phyloP scores from a whole-genome alignment of 352 stramenopile genomes.

The Pythium chondricola region DNA sequence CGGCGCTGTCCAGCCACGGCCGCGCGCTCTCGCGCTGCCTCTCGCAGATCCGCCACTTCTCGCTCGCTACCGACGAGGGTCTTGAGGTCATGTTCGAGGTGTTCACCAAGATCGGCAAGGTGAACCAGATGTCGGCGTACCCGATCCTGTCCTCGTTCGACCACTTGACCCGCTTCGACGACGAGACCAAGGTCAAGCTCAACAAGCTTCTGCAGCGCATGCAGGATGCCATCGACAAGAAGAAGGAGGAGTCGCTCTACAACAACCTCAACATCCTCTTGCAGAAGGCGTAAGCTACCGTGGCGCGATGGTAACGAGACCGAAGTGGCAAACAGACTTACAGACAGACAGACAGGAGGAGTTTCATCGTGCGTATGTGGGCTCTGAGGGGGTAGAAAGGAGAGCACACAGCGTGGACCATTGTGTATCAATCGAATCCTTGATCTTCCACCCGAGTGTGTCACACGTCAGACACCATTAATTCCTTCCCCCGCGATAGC shows the following conservation, averaged over 20 bases:
- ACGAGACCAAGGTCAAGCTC: constrained; percentile 49
- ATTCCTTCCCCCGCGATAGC: too few relatives aligned
- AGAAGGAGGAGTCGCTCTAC: constrained; percentile 78
- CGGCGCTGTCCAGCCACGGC: constrained; percentile 62
- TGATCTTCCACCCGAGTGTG: too few relatives aligned
- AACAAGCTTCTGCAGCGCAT: constrained; percentile 50
- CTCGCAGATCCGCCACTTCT: constrained; percentile 72
- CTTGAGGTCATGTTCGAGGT: constrained; percentile 62
- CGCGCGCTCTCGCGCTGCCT: constrained; percentile 56
- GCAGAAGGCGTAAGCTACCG: constrained; percentile 79
- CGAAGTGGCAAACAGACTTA: too few relatives aligned
- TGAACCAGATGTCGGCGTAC: constrained; percentile 84
- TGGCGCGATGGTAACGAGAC: too few relatives aligned
- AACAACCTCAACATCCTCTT: constrained; percentile 85
- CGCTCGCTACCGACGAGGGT: constrained; percentile 65
- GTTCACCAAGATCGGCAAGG: constrained; percentile 77
- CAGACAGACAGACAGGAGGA: too few relatives aligned
- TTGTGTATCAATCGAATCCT: too few relatives aligned
- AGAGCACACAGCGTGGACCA: too few relatives aligned
- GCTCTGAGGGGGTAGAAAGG: too few relatives aligned
- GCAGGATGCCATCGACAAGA: constrained; percentile 73
- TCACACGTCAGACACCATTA: too few relatives aligned
- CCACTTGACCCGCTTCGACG: constrained; percentile 66
- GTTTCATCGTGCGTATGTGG: too few relatives aligned
- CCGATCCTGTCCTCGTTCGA: constrained; percentile 77